A percentile compares a stretch with the other conserved stretches of the same genome.
phyloP scores from a whole-genome alignment of 495 filamentous ascomycete genomes.

The Pseudevernia furfuracea region DNA sequence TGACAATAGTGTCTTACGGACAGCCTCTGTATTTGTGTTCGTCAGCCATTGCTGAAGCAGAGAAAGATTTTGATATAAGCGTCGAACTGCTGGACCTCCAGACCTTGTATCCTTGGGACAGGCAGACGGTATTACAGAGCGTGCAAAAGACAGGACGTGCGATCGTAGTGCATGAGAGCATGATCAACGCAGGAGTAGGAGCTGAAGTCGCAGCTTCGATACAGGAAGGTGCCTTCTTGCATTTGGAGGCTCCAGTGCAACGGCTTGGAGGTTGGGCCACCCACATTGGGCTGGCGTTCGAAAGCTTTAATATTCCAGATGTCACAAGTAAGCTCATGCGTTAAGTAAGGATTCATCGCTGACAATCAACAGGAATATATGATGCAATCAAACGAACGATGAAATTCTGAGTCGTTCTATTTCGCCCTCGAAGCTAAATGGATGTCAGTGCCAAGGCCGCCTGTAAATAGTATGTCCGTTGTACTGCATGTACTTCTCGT shows the following conservation, averaged over 20 bases:
- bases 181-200: constrained; percentile 90
- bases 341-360: background rate
- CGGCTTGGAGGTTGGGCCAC: constrained; percentile 89
- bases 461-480: background rate
- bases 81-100: constrained; percentile 88
- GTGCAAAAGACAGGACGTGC: constrained; percentile 86
- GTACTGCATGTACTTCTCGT: background rate
- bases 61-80: constrained; percentile 70
- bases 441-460: background rate
- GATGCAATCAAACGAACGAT: constrained; percentile 55
- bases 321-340: constrained; percentile 65
- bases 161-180: constrained; percentile 90
- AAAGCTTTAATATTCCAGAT: constrained; percentile 85
- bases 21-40: constrained; percentile 85
- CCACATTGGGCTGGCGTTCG: constrained; percentile 74
- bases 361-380: constrained; percentile 46
- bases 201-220: constrained; percentile 90
- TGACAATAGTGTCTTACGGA: constrained; percentile 88
- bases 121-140: constrained; percentile 70
- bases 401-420: constrained; percentile 41
- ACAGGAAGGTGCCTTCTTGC: constrained; percentile 80
- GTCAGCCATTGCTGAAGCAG: constrained; percentile 68
- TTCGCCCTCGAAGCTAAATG: background rate
- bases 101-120: constrained; percentile 94
- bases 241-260: constrained; percentile 84